These are phyloP conservation scores for Tricladium varicosporioides DNA, from an alignment of 2,329 filamentous ascomycete genomes.

Conservation along the genomic window DNA sequence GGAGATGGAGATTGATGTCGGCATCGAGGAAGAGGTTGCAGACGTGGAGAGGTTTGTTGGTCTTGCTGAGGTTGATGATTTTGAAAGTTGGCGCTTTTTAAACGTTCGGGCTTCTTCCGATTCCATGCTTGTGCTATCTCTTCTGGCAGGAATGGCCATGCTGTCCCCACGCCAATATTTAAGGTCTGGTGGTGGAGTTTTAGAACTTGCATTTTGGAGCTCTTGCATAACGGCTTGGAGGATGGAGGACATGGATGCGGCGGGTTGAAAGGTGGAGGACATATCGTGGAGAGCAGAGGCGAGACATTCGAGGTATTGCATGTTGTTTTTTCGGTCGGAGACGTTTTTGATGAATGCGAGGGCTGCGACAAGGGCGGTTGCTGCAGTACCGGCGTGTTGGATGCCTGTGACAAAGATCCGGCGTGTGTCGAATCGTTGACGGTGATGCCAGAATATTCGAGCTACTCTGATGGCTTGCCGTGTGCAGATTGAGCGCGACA, in stretches of 20 bases:
- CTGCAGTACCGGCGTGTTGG: constrained; percentile 54
- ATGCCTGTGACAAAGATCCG: constrained; percentile 50
- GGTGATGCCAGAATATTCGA: constrained; percentile 54
- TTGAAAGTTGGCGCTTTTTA: constrained; percentile 20
- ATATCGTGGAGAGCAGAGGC: constrained; percentile 51
- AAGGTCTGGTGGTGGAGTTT: constrained; percentile 14
- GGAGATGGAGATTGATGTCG: neutral
- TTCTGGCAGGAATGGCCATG: constrained; percentile 24
- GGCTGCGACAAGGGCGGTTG: constrained; percentile 52
- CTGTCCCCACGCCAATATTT: constrained; percentile 1
- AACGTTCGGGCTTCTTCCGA: constrained; percentile 7
- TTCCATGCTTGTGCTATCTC: constrained; percentile 20
- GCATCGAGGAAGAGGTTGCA: neutral
- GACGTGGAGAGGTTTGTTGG: neutral
- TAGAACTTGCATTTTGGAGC: constrained; percentile 33
- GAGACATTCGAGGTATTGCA: constrained; percentile 53
- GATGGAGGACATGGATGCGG: constrained; percentile 51
- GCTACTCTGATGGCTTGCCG: constrained; percentile 53
- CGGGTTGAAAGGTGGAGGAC: constrained; percentile 51
- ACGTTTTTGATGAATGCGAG: constrained; percentile 39
- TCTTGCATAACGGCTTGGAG: constrained; percentile 52
- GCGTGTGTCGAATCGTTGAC: constrained; percentile 49
- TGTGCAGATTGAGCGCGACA: constrained; percentile 52
- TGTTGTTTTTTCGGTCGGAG: constrained; percentile 39
- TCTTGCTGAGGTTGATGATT: constrained; percentile 10